Evolutionary conservation across 805 yeast species (phyloP).

Genomic region (Ogataea angusta): DNA sequence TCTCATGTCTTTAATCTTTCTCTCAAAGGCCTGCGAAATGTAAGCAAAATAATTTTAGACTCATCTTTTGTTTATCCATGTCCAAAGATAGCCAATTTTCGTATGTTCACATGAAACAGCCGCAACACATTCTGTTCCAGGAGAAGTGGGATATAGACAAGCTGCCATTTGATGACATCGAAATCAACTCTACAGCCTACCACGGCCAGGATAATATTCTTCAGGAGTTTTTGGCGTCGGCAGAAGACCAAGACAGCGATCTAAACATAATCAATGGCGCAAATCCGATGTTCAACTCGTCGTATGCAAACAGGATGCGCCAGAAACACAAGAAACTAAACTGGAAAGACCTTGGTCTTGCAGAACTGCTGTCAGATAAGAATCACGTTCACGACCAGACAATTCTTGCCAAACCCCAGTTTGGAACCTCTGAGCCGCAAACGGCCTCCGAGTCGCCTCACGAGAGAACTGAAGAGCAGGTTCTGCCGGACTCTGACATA

Average conservation of each 20-base stretch:
- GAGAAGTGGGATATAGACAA: constrained; percentile 33
- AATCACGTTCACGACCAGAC: constrained; percentile 24
- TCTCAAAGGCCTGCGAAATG: too few relatives aligned
- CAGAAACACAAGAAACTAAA: constrained; percentile 28
- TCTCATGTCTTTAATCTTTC: too few relatives aligned
- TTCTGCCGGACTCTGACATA: neutral
- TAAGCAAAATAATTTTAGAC: too few relatives aligned
- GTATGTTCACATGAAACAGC: constrained; percentile 31
- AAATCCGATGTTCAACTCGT: constrained; percentile 29
- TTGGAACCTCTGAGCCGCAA: constrained; percentile 15
- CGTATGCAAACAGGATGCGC: constrained; percentile 25
- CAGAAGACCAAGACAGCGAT: constrained; percentile 29
- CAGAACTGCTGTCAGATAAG: constrained; percentile 19
- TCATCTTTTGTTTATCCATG: constrained; percentile 16
- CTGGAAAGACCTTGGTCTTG: constrained; percentile 31
- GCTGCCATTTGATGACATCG: constrained; percentile 33
- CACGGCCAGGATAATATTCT: constrained; percentile 23
- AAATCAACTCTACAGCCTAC: constrained; percentile 21
- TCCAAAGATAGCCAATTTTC: constrained; percentile 28
- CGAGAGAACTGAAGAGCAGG: neutral
- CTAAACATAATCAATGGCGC: constrained; percentile 21
- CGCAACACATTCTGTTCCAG: constrained; percentile 28
- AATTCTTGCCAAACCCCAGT: constrained; percentile 23
- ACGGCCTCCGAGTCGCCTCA: constrained; percentile 1
- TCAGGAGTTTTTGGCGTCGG: constrained; percentile 27